Conservation (phyloP, 371 early-diverging fungal species). For the Blastocladiella emersonii region DNA sequence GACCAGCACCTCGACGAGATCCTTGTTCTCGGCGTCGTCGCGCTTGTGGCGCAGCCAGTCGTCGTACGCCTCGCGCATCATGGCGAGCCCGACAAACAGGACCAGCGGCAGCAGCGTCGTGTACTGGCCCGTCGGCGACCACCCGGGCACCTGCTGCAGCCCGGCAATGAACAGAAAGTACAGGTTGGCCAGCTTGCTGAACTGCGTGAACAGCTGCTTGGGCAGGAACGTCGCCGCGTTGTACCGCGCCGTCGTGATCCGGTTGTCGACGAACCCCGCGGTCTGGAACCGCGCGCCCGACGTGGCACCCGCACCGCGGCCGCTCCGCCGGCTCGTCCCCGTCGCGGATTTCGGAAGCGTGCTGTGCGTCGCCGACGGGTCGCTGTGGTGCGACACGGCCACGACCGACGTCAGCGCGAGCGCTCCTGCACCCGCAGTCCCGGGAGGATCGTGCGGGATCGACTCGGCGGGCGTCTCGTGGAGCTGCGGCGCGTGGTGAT, state of each 20-base stretch:
- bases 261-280: background rate
- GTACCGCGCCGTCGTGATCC: slow-evolving; percentile 4
- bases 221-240: background rate
- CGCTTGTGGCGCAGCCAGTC: slow-evolving; percentile 58
- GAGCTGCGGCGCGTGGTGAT: too few relatives aligned
- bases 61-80: slow-evolving; percentile 77
- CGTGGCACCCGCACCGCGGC: too few relatives aligned
- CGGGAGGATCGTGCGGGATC: too few relatives aligned
- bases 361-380: too few relatives aligned
- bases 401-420: too few relatives aligned
- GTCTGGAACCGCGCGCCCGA: background rate
- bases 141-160: slow-evolving; percentile 55
- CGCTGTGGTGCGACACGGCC: too few relatives aligned
- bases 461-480: too few relatives aligned
- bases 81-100: slow-evolving; percentile 62
- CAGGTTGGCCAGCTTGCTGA: slow-evolving; percentile 58
- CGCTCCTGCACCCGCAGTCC: too few relatives aligned
- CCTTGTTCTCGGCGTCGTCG: slow-evolving; percentile 49
- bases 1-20: slow-evolving; percentile 38
- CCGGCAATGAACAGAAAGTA: slow-evolving; percentile 78
- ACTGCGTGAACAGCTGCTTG: slow-evolving; percentile 4
- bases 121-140: slow-evolving; percentile 59
- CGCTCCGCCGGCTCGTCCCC: too few relatives aligned
- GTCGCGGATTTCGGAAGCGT: too few relatives aligned
- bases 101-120: slow-evolving; percentile 73